Base-by-base conservation (phyloP, 305 asterid genomes). In the Rubia balearica region DNA sequence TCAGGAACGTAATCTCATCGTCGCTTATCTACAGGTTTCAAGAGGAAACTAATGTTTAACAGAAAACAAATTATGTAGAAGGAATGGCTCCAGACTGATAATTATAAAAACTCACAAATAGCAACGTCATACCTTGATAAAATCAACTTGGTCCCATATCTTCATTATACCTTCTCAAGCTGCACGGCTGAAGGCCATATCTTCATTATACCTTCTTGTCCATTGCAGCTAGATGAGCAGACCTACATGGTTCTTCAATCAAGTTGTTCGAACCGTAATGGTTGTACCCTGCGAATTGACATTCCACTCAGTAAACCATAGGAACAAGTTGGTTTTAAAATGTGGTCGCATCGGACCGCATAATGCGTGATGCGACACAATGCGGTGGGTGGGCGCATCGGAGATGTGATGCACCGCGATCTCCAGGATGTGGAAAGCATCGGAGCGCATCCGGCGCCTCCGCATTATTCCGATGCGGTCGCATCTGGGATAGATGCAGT, bases 181-280 rank as follows among this genome's bases (percentile, higher is more conserved):
- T 69, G 95, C 91, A 57, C 90, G 73, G 79, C 88, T 7, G 98
- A 93, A 65, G 98, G 95, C 98, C 98, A 93, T 72, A 93, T 81
- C 81, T 84, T 89, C 70, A 97, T 97, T 46, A 83, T 76, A 21
- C 73, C n/a, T n/a, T n/a, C n/a, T n/a, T n/a, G n/a, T n/a, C 74
- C 90, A 93, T 85, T 66, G 98, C 97, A 78, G 87, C 85, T 66
- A 86, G 84, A 1, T 89, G 96, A 33, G 98, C 68, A 21, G 98
- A 91, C 73, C 81, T 85, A 78, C 96, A 89, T 4, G 98, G 98
- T 71, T 93, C 98, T 61, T 84, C 88, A 7, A 93, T 93, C 83
- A 93, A 84, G 76, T 96, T 85, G 74, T 91, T 91, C 48, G 98
- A 93, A 65, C 98, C 98, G 56, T 80, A 91, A 88, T 93, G 97